These are phyloP conservation scores for Sphaerobolus stellatus DNA, from an alignment of 1,284 basidiomycete species.

Conservation along the genomic window DNA sequence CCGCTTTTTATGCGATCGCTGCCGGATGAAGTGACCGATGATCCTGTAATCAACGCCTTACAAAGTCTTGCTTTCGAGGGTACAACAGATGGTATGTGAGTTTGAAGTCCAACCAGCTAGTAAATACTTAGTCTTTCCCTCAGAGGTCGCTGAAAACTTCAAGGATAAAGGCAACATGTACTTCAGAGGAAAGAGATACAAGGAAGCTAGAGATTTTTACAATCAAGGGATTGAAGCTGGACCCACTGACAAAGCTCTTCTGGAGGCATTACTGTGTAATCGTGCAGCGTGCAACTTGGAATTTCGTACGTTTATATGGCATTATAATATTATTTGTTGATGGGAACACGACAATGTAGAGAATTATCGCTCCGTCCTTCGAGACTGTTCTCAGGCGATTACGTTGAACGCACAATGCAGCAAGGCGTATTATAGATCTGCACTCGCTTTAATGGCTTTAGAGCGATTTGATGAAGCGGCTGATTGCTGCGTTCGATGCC, in stretches of 20 bases:
- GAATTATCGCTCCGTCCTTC: slow-evolving; percentile 83
- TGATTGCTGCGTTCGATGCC: slow-evolving; percentile 73
- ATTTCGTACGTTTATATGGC: slow-evolving; percentile 54
- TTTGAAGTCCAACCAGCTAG: background rate
- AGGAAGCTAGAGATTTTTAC: slow-evolving; percentile 90
- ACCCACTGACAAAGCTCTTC: slow-evolving; percentile 61
- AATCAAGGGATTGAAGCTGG: slow-evolving; percentile 85
- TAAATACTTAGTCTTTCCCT: background rate
- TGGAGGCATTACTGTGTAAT: slow-evolving; percentile 81
- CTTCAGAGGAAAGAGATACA: slow-evolving; percentile 81
- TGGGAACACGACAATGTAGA: slow-evolving; percentile 43
- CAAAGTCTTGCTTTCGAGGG: slow-evolving; percentile 88
- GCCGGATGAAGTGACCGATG: slow-evolving; percentile 59
- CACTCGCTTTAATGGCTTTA: slow-evolving; percentile 69
- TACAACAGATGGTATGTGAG: slow-evolving; percentile 83
- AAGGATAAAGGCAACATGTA: slow-evolving; percentile 96
- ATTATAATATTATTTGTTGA: background rate
- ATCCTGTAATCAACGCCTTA: slow-evolving; percentile 76
- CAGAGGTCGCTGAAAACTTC: slow-evolving; percentile 90
- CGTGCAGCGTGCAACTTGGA: slow-evolving; percentile 92
- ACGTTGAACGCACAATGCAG: slow-evolving; percentile 59
- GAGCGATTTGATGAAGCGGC: slow-evolving; percentile 75
- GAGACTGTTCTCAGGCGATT: slow-evolving; percentile 80
- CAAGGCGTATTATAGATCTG: slow-evolving; percentile 86
- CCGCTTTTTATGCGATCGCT: slow-evolving; percentile 94